A percentile compares a stretch with the other conserved stretches of the same genome.
Evolutionary conservation across 805 yeast species (phyloP).

Genomic region (Candida gorgasii): DNA sequence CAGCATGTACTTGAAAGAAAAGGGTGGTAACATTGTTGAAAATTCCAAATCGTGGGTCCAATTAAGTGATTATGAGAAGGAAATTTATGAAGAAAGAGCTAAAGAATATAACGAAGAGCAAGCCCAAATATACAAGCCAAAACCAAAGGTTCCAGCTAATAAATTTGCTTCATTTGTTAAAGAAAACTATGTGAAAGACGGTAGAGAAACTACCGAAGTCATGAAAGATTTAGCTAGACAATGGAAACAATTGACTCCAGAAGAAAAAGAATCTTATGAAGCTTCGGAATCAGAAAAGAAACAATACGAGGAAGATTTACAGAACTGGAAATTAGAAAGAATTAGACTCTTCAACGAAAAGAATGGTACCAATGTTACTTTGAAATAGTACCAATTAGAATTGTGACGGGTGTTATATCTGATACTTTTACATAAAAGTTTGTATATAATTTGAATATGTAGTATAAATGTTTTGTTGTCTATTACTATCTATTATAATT

Average conservation of each 20-base stretch:
- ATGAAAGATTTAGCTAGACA: constrained; percentile 26
- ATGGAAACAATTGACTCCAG: constrained; percentile 32
- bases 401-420: background rate
- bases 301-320: constrained; percentile 21
- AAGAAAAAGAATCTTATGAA: constrained; percentile 28
- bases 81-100: constrained; percentile 24
- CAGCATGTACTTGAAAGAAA: constrained; percentile 15
- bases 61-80: constrained; percentile 31
- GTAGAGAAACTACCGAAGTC: constrained; percentile 21
- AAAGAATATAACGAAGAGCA: constrained; percentile 28
- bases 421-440: too few species aligned
- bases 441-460: background rate
- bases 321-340: constrained; percentile 35
- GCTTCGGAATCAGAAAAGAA: constrained; percentile 21
- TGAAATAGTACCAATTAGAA: background rate
- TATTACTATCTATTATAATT: background rate
- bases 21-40: constrained; percentile 8
- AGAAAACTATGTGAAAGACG: constrained; percentile 26
- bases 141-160: constrained; percentile 34
- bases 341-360: constrained; percentile 13
- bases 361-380: constrained; percentile 10
- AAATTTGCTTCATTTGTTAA: constrained; percentile 33
- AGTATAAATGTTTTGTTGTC: background rate
- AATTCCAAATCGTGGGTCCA: constrained; percentile 23
- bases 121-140: constrained; percentile 25